phyloP scores from a whole-genome alignment of 306 rosid genomes.

The Cucurbita maxima region DNA sequence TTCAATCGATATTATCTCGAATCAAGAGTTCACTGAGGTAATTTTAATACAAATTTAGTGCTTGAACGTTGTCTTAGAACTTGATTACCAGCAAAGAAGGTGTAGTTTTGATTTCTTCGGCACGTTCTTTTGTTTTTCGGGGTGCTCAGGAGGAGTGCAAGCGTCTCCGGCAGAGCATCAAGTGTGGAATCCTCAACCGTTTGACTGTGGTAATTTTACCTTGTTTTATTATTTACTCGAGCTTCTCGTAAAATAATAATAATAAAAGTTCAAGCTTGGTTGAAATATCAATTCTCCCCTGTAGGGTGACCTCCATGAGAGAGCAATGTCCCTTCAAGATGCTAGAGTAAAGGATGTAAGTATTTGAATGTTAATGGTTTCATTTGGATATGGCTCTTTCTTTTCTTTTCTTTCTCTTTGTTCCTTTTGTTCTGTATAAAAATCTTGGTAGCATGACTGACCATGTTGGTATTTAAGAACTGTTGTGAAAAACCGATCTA shows the following conservation, averaged over 20 bases:
- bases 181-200: slow-evolving; percentile 84
- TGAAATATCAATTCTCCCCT: slow-evolving; percentile 18
- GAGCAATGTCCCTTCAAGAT: slow-evolving; percentile 60
- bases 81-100: background rate
- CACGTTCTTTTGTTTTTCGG: background rate
- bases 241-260: background rate
- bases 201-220: slow-evolving; percentile 61
- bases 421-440: background rate
- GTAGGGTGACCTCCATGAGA: slow-evolving; percentile 95
- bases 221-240: slow-evolving; percentile 3
- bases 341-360: slow-evolving; percentile 97
- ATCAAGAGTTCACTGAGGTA: slow-evolving; percentile 99
- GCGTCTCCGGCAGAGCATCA: slow-evolving; percentile 94
- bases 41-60: slow-evolving; percentile 11
- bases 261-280: background rate
- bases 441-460: too few relatives aligned
- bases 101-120: background rate
- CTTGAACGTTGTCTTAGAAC: background rate
- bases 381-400: background rate
- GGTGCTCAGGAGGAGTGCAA: slow-evolving; percentile 82
- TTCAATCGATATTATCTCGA: slow-evolving; percentile 86
- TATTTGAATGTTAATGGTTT: background rate
- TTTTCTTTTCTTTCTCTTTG: background rate
- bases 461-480: background rate
- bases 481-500: background rate